Evolutionary conservation across 176 grass and related monocot genomes (phyloP), one percentile per base, ranked within the genome.

Genomic region (Neostapfia colusana): DNA sequence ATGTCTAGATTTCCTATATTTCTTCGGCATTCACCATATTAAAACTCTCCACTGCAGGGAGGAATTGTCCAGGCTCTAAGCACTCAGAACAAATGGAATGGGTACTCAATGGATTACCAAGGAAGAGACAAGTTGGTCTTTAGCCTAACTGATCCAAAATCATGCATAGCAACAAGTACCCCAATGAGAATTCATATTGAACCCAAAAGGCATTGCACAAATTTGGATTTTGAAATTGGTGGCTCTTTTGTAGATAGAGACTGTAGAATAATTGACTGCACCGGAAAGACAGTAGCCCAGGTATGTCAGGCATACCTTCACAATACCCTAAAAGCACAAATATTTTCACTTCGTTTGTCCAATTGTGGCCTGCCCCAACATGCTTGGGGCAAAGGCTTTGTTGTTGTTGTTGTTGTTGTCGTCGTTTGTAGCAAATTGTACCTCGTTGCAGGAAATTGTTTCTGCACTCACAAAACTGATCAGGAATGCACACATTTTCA

Each of bases 21-120:
- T 61, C 44, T 83, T 75, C 39, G 20, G 12, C 26, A 59, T 28
- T 75, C 5, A 39, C 20, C 28, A 28, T 65, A 76, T 7, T 69
- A 43, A 39, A 63, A 73, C 21, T 80, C 38, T 72, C n/a, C 59
- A 62, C 15, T 37, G 35, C 82, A 99, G 95, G 82, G 82, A 92
- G 86, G 95, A 53, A 60, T 99, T 35, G 77, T 92, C 48, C 95
- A 95, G 87, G 91, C 87, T 59, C 61, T 98, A 76, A 90, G 89
- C 70, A 86, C 83, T 3, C 53, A 62, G 69, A 90, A 90, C 51
- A 85, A 86, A 84, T 95, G 95, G 95, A 88, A 83, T 10, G 86
- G 91, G 45, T 92, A 95, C 77, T 82, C 77, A 16, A 81, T 72
- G 43, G 89, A 94, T 77, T 95, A 88, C 45, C 87, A 90, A 67